Evolutionary conservation across 352 stramenopile species (phyloP).

Genomic region (Phytophthora ramorum): DNA sequence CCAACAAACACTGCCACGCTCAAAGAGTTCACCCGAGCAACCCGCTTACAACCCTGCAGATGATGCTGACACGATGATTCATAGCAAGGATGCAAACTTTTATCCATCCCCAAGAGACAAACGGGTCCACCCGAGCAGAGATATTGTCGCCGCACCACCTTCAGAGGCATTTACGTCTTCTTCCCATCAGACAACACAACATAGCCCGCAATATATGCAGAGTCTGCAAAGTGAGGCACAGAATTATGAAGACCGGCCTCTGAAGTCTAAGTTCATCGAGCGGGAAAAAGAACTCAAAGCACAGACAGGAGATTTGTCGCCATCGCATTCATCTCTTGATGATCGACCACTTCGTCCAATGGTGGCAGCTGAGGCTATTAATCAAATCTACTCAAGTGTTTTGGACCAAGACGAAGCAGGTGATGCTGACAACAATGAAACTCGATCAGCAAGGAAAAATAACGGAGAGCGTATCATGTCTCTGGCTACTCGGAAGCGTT

Average conservation of each 20-base stretch:
- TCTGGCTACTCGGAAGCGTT: slow-evolving; percentile 51
- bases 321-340: slow-evolving; percentile 22
- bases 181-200: slow-evolving; percentile 14
- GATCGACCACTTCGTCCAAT: slow-evolving; percentile 56
- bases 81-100: slow-evolving; percentile 1
- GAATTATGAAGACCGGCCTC: slow-evolving; percentile 39
- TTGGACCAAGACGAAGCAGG: slow-evolving; percentile 2
- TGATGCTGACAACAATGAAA: slow-evolving; percentile 34
- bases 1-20: slow-evolving; percentile 6
- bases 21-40: slow-evolving; percentile 29
- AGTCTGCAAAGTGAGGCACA: slow-evolving; percentile 43
- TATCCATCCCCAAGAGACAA: slow-evolving; percentile 17
- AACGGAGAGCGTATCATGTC: slow-evolving; percentile 11
- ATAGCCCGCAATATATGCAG: slow-evolving; percentile 56
- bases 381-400: slow-evolving; percentile 14
- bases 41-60: slow-evolving; percentile 4
- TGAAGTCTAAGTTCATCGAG: slow-evolving; percentile 46
- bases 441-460: slow-evolving; percentile 13
- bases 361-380: slow-evolving; percentile 4
- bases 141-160: background rate
- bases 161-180: slow-evolving; percentile 13
- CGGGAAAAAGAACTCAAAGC: slow-evolving; percentile 15
- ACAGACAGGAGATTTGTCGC: background rate
- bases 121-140: slow-evolving; percentile 7
- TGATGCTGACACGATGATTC: slow-evolving; percentile 10